Evolutionary conservation across 805 yeast genomes (phyloP).

Genomic region (Yamadazyma akitaensis): DNA sequence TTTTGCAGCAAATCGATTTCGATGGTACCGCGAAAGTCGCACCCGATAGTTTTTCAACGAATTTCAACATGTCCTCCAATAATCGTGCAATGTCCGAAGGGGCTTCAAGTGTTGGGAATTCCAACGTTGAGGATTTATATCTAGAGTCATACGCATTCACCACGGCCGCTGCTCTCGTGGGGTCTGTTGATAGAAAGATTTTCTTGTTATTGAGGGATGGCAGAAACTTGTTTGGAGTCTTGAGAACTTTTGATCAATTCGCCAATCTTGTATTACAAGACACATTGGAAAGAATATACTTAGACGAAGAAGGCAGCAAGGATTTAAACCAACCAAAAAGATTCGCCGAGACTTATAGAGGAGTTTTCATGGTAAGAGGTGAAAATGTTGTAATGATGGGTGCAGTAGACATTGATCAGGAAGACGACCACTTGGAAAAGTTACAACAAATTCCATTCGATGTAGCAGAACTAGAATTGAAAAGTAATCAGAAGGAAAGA

Average conservation of each 20-base stretch:
- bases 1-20: neutral
- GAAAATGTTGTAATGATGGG: constrained; percentile 94
- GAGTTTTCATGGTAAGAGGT: constrained; percentile 88
- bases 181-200: constrained; percentile 79
- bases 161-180: constrained; percentile 86
- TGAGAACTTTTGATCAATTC: constrained; percentile 94
- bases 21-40: neutral
- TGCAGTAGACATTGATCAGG: constrained; percentile 84
- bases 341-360: constrained; percentile 76
- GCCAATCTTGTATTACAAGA: constrained; percentile 92
- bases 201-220: constrained; percentile 90
- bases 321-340: constrained; percentile 29
- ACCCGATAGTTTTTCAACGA: neutral
- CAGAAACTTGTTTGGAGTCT: constrained; percentile 77
- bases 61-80: neutral
- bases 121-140: constrained; percentile 54
- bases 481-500: constrained; percentile 26
- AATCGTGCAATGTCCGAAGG: neutral
- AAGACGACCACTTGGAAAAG: constrained; percentile 62
- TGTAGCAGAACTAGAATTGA: constrained; percentile 51
- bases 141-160: constrained; percentile 80
- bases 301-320: constrained; percentile 37
- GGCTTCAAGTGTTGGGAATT: constrained; percentile 6
- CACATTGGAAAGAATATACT: constrained; percentile 78
- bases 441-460: constrained; percentile 59